Percentiles rank a stretch among this genome's conserved stretches.
phyloP scores from a whole-genome alignment of 2,329 filamentous ascomycete species.

The Trichoderma sp. region DNA sequence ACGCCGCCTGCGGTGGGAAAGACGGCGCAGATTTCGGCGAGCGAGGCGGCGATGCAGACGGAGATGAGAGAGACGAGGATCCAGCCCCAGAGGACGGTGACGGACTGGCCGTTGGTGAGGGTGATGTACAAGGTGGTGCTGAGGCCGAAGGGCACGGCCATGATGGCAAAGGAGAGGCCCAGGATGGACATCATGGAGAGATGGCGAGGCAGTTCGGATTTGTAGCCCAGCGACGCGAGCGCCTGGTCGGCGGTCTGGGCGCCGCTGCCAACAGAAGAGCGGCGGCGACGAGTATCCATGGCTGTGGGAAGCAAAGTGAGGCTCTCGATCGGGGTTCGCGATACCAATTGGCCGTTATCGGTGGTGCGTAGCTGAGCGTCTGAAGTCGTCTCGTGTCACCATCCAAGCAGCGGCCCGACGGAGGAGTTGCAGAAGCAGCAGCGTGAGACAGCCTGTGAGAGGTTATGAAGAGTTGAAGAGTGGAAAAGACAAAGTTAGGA shows the following conservation, averaged over 20 bases:
- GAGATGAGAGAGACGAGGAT: slow-evolving; percentile 68
- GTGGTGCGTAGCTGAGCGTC: neutral
- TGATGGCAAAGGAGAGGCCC: slow-evolving; percentile 56
- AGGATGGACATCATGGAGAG: slow-evolving; percentile 55
- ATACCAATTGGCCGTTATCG: neutral
- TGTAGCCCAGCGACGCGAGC: slow-evolving; percentile 55
- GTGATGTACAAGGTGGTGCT: slow-evolving; percentile 54
- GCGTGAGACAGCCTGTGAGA: neutral
- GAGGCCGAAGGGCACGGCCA: slow-evolving; percentile 56
- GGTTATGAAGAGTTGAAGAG: neutral
- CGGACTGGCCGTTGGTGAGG: slow-evolving; percentile 73
- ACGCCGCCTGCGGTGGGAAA: slow-evolving; percentile 64
- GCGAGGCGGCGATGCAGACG: slow-evolving; percentile 69
- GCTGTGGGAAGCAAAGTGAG: neutral
- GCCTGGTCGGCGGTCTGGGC: slow-evolving; percentile 45
- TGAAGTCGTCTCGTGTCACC: neutral
- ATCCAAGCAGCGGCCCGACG: neutral
- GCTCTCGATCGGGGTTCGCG: neutral
- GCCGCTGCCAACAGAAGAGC: slow-evolving; percentile 30
- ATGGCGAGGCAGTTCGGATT: slow-evolving; percentile 54
- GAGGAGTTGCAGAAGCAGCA: neutral
- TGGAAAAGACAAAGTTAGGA: neutral
- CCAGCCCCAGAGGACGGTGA: slow-evolving; percentile 75
- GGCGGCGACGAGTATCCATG: slow-evolving; percentile 25
- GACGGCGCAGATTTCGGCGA: slow-evolving; percentile 75